Percentiles rank a stretch among this genome's conserved stretches.
These are phyloP conservation scores for Cymbidium sinense DNA, from an alignment of 106 monocot species.

Conservation along the genomic window DNA sequence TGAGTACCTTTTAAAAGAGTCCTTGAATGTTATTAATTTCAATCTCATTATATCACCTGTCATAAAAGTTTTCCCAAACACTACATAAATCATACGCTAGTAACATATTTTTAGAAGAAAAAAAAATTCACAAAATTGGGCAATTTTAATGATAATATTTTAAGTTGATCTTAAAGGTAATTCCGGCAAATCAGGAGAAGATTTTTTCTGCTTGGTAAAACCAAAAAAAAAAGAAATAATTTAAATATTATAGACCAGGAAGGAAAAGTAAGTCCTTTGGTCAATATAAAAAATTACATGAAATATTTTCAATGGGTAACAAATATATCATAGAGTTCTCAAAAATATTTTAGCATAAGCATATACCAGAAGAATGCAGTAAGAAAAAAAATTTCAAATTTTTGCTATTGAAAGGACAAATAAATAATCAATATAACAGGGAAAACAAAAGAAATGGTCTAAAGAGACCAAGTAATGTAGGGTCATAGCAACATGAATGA, in stretches of 20 bases:
- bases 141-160: background rate
- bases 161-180: background rate
- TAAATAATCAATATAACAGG: background rate
- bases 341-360: background rate
- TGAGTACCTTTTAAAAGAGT: no score
- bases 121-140: background rate
- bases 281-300: background rate
- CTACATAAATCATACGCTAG: no score
- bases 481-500: background rate
- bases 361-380: background rate
- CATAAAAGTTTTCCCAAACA: no score
- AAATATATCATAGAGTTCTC: background rate
- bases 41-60: no score
- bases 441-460: background rate
- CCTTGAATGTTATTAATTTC: no score
- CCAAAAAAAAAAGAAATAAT: background rate
- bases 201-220: background rate
- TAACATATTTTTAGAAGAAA: background rate
- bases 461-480: background rate
- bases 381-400: background rate
- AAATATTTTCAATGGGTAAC: background rate
- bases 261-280: background rate
- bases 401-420: background rate
- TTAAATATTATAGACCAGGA: background rate
- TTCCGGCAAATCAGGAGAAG: no score